Conservation (phyloP, 1,284 basidiomycete genomes). For the Rhodotorula sp. region DNA sequence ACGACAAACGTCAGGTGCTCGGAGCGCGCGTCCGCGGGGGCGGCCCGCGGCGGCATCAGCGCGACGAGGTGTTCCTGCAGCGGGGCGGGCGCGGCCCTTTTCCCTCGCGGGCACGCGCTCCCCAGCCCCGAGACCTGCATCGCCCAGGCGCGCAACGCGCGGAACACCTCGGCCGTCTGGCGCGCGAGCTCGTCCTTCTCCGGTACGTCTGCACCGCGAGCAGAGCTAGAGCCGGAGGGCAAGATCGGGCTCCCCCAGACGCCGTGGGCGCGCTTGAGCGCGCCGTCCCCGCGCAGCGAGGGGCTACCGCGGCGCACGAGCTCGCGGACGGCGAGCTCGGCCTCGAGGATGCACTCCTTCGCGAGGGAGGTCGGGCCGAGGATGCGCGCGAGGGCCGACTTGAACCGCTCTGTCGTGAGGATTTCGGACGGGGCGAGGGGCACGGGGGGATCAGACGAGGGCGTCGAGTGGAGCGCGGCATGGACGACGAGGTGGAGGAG, state of each 20-base stretch:
- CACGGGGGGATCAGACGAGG: not conserved
- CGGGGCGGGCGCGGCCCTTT: too few species aligned
- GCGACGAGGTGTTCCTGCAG: not conserved
- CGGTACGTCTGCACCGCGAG: not conserved
- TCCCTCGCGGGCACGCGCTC: not conserved
- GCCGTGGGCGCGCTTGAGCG: conserved; percentile 9
- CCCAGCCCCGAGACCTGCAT: conserved; percentile 34
- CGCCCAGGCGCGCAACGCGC: conserved; percentile 26
- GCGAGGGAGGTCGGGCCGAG: conserved; percentile 75
- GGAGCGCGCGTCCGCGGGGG: conserved; percentile 13
- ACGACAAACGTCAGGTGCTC: conserved; percentile 29
- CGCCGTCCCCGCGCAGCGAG: conserved; percentile 16
- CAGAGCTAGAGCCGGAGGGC: too few species aligned
- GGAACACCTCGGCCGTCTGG: conserved; percentile 28
- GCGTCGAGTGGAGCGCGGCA: conserved; percentile 67
- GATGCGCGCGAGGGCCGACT: conserved; percentile 65
- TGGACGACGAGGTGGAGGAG: conserved; percentile 72
- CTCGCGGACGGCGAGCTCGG: conserved; percentile 64
- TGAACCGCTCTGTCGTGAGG: conserved; percentile 60
- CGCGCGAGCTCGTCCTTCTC: not conserved
- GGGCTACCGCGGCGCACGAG: conserved; percentile 12
- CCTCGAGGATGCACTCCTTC: conserved; percentile 86
- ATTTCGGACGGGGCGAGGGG: conserved; percentile 1
- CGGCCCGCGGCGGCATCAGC: conserved; percentile 13
- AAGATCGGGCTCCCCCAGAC: conserved; percentile 12